Conservation (phyloP, 2,329 filamentous ascomycete species). For the Xylariomycetidae sp. region DNA sequence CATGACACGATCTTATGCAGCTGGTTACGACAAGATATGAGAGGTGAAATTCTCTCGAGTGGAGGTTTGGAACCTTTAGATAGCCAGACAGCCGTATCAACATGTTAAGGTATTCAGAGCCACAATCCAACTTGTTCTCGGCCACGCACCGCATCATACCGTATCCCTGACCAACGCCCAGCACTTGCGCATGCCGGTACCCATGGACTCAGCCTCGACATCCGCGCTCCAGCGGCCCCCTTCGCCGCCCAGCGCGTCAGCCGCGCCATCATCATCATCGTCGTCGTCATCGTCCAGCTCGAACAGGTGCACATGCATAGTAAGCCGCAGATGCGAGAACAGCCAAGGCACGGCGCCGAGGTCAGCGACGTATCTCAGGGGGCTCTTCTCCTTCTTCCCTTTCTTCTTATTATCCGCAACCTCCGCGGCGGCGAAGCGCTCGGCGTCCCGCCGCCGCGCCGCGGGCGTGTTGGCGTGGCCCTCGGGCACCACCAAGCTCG, state of each 20-base stretch:
- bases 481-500: constrained; percentile 34
- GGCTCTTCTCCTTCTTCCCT: background rate
- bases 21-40: background rate
- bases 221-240: constrained; percentile 31
- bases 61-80: background rate
- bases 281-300: constrained; percentile 22
- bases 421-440: constrained; percentile 21
- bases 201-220: constrained; percentile 48
- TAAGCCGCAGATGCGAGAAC: constrained; percentile 51
- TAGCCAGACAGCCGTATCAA: background rate
- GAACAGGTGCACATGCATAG: constrained; percentile 52
- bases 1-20: background rate
- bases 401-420: background rate
- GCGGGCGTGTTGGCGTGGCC: constrained; percentile 20
- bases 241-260: constrained; percentile 2
- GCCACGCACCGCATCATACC: too few relatives aligned
- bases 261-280: constrained; percentile 3
- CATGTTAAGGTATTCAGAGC: background rate
- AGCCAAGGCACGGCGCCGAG: constrained; percentile 51
- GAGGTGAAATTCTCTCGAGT: background rate
- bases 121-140: constrained; percentile 9
- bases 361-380: constrained; percentile 31
- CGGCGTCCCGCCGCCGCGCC: constrained; percentile 31
- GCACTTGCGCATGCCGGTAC: constrained; percentile 53
- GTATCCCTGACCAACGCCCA: constrained; percentile 38